Base-by-base conservation (phyloP, 2,329 filamentous ascomycete genomes). In the Coleophoma eucalyptorum region DNA sequence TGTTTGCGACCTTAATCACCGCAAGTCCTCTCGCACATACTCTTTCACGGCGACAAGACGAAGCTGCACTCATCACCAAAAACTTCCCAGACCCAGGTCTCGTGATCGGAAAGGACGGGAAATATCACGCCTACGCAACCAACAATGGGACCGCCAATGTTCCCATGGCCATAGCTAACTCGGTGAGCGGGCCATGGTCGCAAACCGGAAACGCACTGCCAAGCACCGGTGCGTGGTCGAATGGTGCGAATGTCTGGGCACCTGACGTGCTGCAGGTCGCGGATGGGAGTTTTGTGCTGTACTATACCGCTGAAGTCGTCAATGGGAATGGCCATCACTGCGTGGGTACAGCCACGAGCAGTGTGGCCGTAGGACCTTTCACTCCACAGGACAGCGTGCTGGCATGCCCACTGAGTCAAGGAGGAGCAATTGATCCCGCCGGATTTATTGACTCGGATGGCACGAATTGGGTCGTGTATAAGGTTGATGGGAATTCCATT, bases 351-450 rank as follows among this genome's bases (percentile, higher is more conserved):
- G 82, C 81, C 2, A 70, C 75, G 5, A n/a, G 19, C 10, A 18
- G 16, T 32, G n/a, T 21, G 5, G 21, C 37, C 8, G 15, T 52
- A 11, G 55, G 53, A 7, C 53, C 55, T 40, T 57, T 54, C n/a
- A 48, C 47, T 12, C 42, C 54, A 12, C 33, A 37, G 21, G 26
- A 18, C 13, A 42, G 19, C 12, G 20, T 50, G 3, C 43, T 84
- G 33, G 74, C 74, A 16, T 86, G 83, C 57, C 74, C 76, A 1
- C 59, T 74, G 1, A 68, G 69, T 5, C 61, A 71, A 48, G 83
- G 83, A 18, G 83, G 83, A 33, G 77, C 81, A 16, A 87, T 87
- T 58, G 84, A 88, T 59, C 70, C 83, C 0, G 71, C 78, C 0
- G 81, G 79, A 3, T 87, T 85, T 65, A 59, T 67, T 11, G 83